A percentile compares a stretch with the other conserved stretches of the same genome.
These are phyloP conservation scores for Musa troglodytarum DNA, from an alignment of 176 grass and related monocot species.

Conservation along the genomic window DNA sequence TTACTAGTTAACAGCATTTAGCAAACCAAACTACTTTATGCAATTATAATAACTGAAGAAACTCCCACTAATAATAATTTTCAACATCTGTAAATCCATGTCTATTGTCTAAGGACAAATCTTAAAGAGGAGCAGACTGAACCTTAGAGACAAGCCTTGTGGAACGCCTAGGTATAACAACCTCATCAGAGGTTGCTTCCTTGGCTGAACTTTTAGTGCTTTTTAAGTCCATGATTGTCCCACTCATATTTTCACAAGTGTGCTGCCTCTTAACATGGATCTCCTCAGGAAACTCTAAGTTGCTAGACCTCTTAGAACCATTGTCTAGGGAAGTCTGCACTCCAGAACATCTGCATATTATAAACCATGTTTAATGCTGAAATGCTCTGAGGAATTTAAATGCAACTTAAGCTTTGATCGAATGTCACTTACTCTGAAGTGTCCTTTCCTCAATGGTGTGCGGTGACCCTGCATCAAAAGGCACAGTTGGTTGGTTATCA, in stretches of 20 bases:
- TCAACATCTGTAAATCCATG: neutral
- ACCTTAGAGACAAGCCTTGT: constrained; percentile 14
- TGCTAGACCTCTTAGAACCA: neutral
- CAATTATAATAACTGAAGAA: neutral
- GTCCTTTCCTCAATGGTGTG: neutral
- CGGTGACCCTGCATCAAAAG: neutral
- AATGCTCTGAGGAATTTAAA: neutral
- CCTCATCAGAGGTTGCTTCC: neutral
- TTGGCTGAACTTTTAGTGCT: neutral
- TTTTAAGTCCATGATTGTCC: neutral
- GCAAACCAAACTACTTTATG: neutral
- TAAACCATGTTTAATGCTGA: neutral
- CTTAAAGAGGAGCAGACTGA: neutral
- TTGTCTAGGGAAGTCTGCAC: neutral
- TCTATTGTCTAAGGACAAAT: neutral
- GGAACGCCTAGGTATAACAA: constrained; percentile 1
- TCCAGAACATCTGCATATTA: neutral
- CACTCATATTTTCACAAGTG: neutral
- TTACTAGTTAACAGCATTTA: too few species aligned
- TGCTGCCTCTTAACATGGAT: neutral
- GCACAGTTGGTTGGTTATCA: neutral
- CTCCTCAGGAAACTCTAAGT: neutral
- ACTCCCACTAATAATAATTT: neutral
- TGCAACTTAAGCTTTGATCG: neutral
- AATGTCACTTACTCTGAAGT: neutral